A percentile compares a stretch with the other conserved stretches of the same genome.
These are phyloP conservation scores for Pythium apleroticum DNA, from an alignment of 352 stramenopile species.

Conservation along the genomic window DNA sequence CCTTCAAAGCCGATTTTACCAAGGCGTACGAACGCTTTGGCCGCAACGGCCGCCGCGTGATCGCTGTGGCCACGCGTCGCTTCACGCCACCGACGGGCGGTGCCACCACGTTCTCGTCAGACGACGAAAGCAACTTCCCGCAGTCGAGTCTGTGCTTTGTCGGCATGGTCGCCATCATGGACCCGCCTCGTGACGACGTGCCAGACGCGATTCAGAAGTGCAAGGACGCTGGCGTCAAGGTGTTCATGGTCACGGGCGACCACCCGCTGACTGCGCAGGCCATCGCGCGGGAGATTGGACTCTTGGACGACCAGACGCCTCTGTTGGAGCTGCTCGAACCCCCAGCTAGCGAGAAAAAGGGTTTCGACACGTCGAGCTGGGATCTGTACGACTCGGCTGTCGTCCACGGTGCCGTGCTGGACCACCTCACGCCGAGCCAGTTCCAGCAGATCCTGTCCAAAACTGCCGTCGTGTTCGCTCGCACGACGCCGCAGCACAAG, in stretches of 20 bases:
- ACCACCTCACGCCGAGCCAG: conserved; percentile 33
- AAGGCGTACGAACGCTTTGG: conserved; percentile 51
- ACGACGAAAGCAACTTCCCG: conserved; percentile 41
- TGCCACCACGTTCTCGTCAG: conserved; percentile 29
- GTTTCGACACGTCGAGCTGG: conserved; percentile 10
- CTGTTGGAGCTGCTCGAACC: conserved; percentile 39
- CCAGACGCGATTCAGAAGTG: conserved; percentile 72
- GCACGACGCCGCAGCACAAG: conserved; percentile 91
- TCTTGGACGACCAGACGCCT: conserved; percentile 51
- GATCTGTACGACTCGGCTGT: conserved; percentile 44
- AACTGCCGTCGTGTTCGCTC: conserved; percentile 92
- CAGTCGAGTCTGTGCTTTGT: conserved; percentile 66
- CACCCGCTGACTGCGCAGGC: conserved; percentile 84
- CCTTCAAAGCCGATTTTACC: conserved; percentile 43
- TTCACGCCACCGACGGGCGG: conserved; percentile 18
- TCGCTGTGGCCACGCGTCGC: conserved; percentile 41
- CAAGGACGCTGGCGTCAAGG: conserved; percentile 84
- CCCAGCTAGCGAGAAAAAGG: conserved; percentile 12
- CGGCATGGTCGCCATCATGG: conserved; percentile 91
- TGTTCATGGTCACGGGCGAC: conserved; percentile 93
- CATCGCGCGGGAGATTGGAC: conserved; percentile 82
- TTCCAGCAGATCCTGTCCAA: conserved; percentile 35
- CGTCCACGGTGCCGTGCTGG: conserved; percentile 48
- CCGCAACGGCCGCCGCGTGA: conserved; percentile 42
- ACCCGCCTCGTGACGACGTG: conserved; percentile 84